phyloP scores from a whole-genome alignment of 208 protist genomes.

The Acanthamoeba sp. region DNA sequence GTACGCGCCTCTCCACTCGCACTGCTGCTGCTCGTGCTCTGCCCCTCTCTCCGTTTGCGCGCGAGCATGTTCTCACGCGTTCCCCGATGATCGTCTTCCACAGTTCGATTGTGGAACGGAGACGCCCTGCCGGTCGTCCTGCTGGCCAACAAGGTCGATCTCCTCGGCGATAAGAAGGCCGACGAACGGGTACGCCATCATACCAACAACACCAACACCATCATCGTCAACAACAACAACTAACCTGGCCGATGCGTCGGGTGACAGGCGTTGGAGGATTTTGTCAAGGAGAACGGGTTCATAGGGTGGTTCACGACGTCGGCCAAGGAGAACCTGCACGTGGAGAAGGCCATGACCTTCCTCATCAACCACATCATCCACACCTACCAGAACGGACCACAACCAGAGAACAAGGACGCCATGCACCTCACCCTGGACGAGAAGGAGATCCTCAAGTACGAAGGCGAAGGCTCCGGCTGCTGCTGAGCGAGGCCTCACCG shows the following conservation, averaged over 20 bases:
- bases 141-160: slow-evolving; percentile 86
- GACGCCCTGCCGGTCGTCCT: slow-evolving; percentile 85
- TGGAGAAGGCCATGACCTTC: slow-evolving; percentile 85
- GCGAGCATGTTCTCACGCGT: neutral
- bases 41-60: neutral
- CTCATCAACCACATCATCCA: slow-evolving; percentile 86
- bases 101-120: neutral
- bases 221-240: no score
- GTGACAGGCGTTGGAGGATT: slow-evolving; percentile 85
- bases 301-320: slow-evolving; percentile 77
- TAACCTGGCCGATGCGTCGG: neutral
- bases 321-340: slow-evolving; percentile 88
- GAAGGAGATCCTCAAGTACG: neutral
- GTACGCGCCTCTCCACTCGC: no score
- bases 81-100: neutral
- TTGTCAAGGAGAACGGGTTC: slow-evolving; percentile 26
- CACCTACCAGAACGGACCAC: slow-evolving; percentile 73
- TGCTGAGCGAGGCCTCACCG: neutral
- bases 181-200: neutral
- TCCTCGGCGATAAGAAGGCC: neutral
- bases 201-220: no score
- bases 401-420: neutral
- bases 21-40: slow-evolving; percentile 73
- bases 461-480: neutral
- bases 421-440: slow-evolving; percentile 4